Evolutionary conservation across 495 filamentous ascomycete species (phyloP).

Genomic region (Daldinia loculata): DNA sequence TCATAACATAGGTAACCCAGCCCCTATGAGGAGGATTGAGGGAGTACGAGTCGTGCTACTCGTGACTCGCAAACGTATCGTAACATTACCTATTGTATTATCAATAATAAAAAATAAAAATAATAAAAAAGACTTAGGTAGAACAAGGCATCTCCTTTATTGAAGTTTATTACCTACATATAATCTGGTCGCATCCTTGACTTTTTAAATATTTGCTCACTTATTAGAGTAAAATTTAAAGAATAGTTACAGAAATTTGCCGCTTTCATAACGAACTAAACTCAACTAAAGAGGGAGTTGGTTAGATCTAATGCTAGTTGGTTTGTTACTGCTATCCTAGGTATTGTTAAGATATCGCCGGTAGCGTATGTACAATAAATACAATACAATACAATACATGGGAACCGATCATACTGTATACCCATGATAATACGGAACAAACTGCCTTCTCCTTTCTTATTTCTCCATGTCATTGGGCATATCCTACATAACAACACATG

Average conservation of each 20-base stretch:
- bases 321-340: not conserved
- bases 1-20: not conserved
- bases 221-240: constrained; percentile 5
- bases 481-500: constrained; percentile 27
- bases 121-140: not conserved
- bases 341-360: no score
- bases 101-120: no score
- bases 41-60: constrained; percentile 33
- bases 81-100: constrained; percentile 4
- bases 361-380: no score
- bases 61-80: constrained; percentile 27
- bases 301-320: constrained; percentile 14
- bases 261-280: constrained; percentile 3
- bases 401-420: no score
- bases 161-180: not conserved
- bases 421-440: not conserved
- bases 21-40: constrained; percentile 16
- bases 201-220: not conserved
- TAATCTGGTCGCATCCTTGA: constrained; percentile 3
- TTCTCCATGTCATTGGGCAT: constrained; percentile 17
- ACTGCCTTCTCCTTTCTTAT: not conserved
- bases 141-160: constrained; percentile 13
- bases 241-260: not conserved
- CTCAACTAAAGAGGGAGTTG: not conserved
- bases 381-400: no score